phyloP scores from a whole-genome alignment of 2,329 filamentous ascomycete species.

The Diaporthe destruens region DNA sequence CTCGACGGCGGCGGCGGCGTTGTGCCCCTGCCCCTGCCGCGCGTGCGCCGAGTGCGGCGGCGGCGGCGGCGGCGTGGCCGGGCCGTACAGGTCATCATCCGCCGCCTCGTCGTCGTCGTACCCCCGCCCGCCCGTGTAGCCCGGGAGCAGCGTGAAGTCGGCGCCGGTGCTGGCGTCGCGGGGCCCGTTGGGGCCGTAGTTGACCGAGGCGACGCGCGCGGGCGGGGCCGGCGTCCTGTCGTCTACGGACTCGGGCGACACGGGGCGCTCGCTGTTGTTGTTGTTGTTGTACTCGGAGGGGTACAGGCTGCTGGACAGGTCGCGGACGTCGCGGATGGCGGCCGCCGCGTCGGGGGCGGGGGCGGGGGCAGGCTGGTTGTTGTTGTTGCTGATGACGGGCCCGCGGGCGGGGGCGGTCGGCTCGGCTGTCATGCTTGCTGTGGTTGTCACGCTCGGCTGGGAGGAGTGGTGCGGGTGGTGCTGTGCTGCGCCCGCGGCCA shows the following conservation, averaged over 20 bases:
- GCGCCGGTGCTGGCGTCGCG: conserved; percentile 29
- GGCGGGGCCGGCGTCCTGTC: not conserved
- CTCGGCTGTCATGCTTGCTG: conserved; percentile 9
- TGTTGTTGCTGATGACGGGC: not conserved
- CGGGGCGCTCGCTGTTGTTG: not conserved
- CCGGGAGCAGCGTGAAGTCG: conserved; percentile 19
- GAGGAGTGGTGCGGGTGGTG: no score
- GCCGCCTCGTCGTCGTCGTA: not conserved
- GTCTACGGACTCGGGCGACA: not conserved
- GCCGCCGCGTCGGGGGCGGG: not conserved
- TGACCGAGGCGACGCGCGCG: not conserved
- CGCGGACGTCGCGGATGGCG: conserved; percentile 10
- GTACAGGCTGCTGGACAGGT: conserved; percentile 21
- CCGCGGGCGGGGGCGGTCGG: not conserved
- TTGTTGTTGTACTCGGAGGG: conserved; percentile 28
- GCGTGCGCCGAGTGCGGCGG: conserved; percentile 26
- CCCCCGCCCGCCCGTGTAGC: not conserved
- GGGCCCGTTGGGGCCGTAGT: conserved; percentile 25
- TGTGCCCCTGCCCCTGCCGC: not conserved
- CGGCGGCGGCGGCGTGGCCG: not conserved
- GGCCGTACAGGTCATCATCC: not conserved
- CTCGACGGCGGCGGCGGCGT: not conserved
- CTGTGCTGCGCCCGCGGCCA: no score
- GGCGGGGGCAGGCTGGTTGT: not conserved
- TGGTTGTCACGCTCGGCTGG: not conserved